Evolutionary conservation across 257 asterid genomes (phyloP), one percentile per base, ranked within the genome.

Genomic region (Solanum corneliomulleri): DNA sequence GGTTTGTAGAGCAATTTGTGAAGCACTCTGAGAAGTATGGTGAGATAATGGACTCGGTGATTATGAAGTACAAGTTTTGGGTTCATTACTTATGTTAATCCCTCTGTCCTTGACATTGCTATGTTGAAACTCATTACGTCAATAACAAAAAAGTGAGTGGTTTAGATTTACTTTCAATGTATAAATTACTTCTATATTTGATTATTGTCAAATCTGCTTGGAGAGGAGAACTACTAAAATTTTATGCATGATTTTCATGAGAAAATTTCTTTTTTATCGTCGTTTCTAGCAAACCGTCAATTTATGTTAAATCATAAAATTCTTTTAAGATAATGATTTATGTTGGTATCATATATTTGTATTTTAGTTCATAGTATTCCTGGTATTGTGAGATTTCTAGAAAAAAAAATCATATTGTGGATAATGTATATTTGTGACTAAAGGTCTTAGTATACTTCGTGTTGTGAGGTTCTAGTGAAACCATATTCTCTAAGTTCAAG

Each of bases 41-140:
- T 49, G 98, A 95, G 89, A 97, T 97, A 66, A 94, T 98, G 2
- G 98, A 97, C 89, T 95, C 99, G 16, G 99, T 97, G 70, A 97
- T 97, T 87, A 95, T 97, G 98, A 97, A 94, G 87, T 98, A 97
- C 86, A 88, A 98, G 99, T 29, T 97, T 97, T 42, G 99, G 99
- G 41, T 97, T 97, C 90, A 95, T 95, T 27, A 95, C 99, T 4
- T 97, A 92, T 80, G 98, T 96, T 0, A 96, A 94, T 87, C 97
- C 98, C 7, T 52, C 88, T n/a, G 98, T 95, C 58, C 98, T 95
- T 15, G 98, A 95, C 91, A 92, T 95, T 62, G 98, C 95, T 89
- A 95, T 21, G 92, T 95, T 83, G 99, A 95, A 90, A 95, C 95
- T 44, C 99, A 97, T 80, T 88, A 94, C 89, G 95, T 97, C 87